Percentiles rank a stretch among this genome's conserved stretches.
Evolutionary conservation across 2,329 filamentous ascomycete species (phyloP).

Genomic region (Biscogniauxia marginata): DNA sequence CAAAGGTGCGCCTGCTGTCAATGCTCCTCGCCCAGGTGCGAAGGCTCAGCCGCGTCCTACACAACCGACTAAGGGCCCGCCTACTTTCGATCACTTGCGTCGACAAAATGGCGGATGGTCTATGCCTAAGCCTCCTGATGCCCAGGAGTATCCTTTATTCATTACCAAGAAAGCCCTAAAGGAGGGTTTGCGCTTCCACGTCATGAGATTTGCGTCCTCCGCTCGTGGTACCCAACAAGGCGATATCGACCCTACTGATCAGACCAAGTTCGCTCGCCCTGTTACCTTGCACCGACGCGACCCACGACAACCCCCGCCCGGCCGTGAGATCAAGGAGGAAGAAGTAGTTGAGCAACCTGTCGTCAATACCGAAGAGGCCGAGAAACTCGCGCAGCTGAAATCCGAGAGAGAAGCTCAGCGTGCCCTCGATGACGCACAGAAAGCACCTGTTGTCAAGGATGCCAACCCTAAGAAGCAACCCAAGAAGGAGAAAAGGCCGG

Average conservation of each 20-base stretch:
- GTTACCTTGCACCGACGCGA: conserved; percentile 88
- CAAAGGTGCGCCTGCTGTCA: conserved; percentile 22
- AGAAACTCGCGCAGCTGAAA: conserved; percentile 66
- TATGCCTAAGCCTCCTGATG: conserved; percentile 44
- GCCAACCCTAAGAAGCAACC: conserved; percentile 44
- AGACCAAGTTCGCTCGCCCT: conserved; percentile 81
- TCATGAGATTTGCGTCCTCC: conserved; percentile 68
- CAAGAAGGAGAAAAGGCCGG: conserved; percentile 64
- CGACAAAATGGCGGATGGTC: conserved; percentile 58
- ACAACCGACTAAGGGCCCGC: conserved; percentile 19
- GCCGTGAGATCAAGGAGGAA: conserved; percentile 63
- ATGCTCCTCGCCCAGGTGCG: conserved; percentile 12
- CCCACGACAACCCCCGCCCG: conserved; percentile 66
- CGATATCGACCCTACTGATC: conserved; percentile 64
- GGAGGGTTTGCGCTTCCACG: conserved; percentile 79
- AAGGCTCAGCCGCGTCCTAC: conserved; percentile 21
- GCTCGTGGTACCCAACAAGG: conserved; percentile 51
- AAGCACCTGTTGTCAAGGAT: conserved; percentile 75
- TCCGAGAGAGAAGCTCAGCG: conserved; percentile 83
- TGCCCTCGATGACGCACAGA: conserved; percentile 85
- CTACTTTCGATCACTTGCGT: conserved; percentile 42
- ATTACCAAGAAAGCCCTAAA: conserved; percentile 79
- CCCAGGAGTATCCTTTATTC: conserved; percentile 63
- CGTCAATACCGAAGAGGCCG: conserved; percentile 57
- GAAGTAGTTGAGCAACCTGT: conserved; percentile 40